Evolutionary conservation across 108 stramenopile species (phyloP).

Genomic region (Cyclotella distinguenda): DNA sequence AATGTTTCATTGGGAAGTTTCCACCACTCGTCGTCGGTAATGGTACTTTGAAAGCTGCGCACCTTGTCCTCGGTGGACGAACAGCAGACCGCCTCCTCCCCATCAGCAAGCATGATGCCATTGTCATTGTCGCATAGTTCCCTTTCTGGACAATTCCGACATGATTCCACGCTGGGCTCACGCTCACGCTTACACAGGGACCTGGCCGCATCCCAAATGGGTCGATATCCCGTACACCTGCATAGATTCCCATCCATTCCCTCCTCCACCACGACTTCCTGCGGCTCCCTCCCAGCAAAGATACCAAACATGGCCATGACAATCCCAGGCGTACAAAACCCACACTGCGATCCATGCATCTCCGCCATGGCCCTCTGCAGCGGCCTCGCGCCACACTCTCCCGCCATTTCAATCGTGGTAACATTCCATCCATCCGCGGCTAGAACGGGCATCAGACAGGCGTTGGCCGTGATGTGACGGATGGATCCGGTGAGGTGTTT

Average conservation of each 20-base stretch:
- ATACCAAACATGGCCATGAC: conserved; percentile 90
- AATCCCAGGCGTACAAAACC: conserved; percentile 97
- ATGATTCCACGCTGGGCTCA: conserved; percentile 75
- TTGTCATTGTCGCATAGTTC: conserved; percentile 64
- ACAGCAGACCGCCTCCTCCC: conserved; percentile 24
- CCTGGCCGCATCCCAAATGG: conserved; percentile 94
- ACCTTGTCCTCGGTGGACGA: conserved; percentile 64
- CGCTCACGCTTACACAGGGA: conserved; percentile 55
- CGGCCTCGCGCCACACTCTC: conserved; percentile 20
- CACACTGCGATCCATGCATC: conserved; percentile 95
- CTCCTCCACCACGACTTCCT: conserved; percentile 69
- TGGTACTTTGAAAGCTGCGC: conserved; percentile 41
- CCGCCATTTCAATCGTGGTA: conserved; percentile 92
- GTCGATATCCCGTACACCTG: conserved; percentile 95
- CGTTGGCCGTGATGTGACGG: conserved; percentile 78
- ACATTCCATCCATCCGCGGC: conserved; percentile 86
- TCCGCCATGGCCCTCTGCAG: conserved; percentile 91
- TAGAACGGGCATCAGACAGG: conserved; percentile 90
- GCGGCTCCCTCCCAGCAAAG: conserved; percentile 40
- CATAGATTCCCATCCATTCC: conserved; percentile 95
- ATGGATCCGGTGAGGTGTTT: conserved; percentile 20
- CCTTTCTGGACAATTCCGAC: conserved; percentile 76
- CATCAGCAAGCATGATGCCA: conserved; percentile 69
- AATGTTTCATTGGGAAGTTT: conserved; percentile 72
- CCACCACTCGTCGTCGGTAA: conserved; percentile 51